These are phyloP conservation scores for Cercophora scortea DNA, from an alignment of 495 filamentous ascomycete species.

Conservation along the genomic window DNA sequence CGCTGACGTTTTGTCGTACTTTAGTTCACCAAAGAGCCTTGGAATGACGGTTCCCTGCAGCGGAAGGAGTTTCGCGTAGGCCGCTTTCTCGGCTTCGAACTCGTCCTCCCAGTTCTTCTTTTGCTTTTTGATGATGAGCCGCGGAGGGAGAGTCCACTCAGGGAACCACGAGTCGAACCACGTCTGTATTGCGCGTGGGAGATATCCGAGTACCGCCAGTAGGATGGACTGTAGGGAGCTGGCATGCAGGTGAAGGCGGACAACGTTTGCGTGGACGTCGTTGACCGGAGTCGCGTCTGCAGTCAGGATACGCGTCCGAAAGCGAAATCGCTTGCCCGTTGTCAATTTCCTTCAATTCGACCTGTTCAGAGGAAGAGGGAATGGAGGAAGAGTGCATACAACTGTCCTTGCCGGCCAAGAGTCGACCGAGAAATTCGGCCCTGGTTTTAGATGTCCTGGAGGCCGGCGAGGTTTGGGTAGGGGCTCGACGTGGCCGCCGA, in stretches of 20 bases:
- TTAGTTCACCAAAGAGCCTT: constrained; percentile 7
- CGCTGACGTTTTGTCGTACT: constrained; percentile 5
- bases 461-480: neutral
- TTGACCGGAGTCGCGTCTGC: constrained; percentile 3
- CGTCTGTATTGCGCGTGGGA: neutral
- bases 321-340: constrained; percentile 1
- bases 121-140: constrained; percentile 7
- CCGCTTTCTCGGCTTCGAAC: constrained; percentile 9
- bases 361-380: neutral
- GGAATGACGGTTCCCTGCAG: constrained; percentile 9
- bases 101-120: constrained; percentile 9
- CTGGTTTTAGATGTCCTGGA: neutral
- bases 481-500: constrained; percentile 3
- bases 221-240: neutral
- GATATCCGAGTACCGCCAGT: neutral
- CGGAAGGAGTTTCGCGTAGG: constrained; percentile 7
- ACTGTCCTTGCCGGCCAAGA: neutral
- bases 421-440: neutral
- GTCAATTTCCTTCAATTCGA: neutral
- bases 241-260: constrained; percentile 5
- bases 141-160: constrained; percentile 9
- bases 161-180: constrained; percentile 8
- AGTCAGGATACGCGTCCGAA: constrained; percentile 7
- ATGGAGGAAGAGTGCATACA: neutral
- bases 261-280: constrained; percentile 3